These are phyloP conservation scores for Ustilago trichophora DNA, from an alignment of 1,284 basidiomycete species.

Conservation along the genomic window DNA sequence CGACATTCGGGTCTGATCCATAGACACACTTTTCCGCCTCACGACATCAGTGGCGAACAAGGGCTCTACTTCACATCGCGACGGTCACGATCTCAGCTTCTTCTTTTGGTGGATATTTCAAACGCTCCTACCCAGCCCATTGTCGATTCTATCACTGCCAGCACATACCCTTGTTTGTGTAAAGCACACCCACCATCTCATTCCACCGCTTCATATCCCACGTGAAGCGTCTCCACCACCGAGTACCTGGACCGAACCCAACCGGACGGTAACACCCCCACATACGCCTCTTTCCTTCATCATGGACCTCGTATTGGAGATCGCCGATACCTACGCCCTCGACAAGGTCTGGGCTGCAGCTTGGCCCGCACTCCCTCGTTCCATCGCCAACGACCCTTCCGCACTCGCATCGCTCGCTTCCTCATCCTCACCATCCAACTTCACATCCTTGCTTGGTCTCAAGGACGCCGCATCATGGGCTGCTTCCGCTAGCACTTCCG, in stretches of 20 bases:
- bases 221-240: not conserved
- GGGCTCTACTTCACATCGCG: too few relatives aligned
- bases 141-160: too few relatives aligned
- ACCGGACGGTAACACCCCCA: not conserved
- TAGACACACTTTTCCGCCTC: not conserved
- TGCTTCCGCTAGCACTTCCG: conserved; percentile 32
- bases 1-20: too few relatives aligned
- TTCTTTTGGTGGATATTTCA: too few relatives aligned
- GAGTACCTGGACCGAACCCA: not conserved
- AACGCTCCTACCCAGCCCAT: too few relatives aligned
- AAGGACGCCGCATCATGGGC: conserved; percentile 26
- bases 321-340: conserved; percentile 79
- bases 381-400: conserved; percentile 29
- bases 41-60: too few relatives aligned
- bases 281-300: conserved; percentile 6
- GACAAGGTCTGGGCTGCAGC: conserved; percentile 81
- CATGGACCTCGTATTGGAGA: conserved; percentile 83
- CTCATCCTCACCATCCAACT: conserved; percentile 39
- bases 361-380: conserved; percentile 71
- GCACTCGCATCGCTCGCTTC: conserved; percentile 27
- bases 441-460: conserved; percentile 12
- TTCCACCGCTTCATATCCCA: conserved; percentile 2
- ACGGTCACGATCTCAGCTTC: too few relatives aligned
- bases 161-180: not conserved
- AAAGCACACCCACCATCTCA: conserved; percentile 4